phyloP scores from a whole-genome alignment of 148 eudicot species.

The Camellia lanceoleosa region DNA sequence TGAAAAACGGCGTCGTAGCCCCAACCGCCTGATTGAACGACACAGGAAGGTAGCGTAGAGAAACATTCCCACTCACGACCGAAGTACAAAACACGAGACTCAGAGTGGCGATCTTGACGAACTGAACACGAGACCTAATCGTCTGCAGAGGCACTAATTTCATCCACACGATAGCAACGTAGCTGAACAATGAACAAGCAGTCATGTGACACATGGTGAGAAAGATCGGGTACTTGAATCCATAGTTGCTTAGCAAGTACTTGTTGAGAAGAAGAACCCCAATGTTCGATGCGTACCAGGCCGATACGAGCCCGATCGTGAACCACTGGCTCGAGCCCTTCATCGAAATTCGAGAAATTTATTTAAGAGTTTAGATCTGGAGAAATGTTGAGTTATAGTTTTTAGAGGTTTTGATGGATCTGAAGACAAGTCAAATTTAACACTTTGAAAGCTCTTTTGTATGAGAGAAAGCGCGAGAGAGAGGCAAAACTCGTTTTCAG shows the following conservation, averaged over 20 bases:
- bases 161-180: slow-evolving; percentile 62
- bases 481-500: background rate
- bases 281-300: slow-evolving; percentile 86
- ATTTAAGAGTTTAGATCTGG: slow-evolving; percentile 11
- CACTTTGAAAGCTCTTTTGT: background rate
- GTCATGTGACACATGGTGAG: slow-evolving; percentile 95
- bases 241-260: slow-evolving; percentile 69
- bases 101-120: slow-evolving; percentile 56
- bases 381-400: background rate
- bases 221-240: slow-evolving; percentile 86
- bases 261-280: slow-evolving; percentile 79
- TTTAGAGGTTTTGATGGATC: background rate
- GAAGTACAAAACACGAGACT: slow-evolving; percentile 68
- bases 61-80: slow-evolving; percentile 74
- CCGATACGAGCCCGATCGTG: slow-evolving; percentile 62
- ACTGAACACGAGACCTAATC: slow-evolving; percentile 63
- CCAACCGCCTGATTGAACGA: slow-evolving; percentile 81
- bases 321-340: slow-evolving; percentile 44
- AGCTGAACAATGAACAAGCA: slow-evolving; percentile 78
- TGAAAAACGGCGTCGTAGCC: slow-evolving; percentile 83
- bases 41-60: slow-evolving; percentile 70
- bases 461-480: background rate
- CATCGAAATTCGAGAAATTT: slow-evolving; percentile 20
- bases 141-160: slow-evolving; percentile 71
- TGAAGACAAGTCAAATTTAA: background rate